Percentiles rank a stretch among this genome's conserved stretches.
phyloP scores from a whole-genome alignment of 1,284 basidiomycete species.

The Cryptococcus sp. region DNA sequence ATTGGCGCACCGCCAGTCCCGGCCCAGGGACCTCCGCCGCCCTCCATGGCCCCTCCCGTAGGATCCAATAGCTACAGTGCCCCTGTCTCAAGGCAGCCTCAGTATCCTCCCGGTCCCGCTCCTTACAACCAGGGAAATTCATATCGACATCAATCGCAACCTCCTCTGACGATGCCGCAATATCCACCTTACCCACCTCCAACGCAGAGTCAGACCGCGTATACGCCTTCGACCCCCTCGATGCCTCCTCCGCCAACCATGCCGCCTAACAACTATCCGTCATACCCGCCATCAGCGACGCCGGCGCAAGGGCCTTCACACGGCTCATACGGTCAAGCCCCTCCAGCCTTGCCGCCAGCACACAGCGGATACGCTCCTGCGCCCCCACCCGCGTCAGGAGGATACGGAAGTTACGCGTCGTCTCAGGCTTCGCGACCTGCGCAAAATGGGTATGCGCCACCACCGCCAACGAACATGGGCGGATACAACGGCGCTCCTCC shows the following conservation, averaged over 20 bases:
- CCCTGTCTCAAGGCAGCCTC: background rate
- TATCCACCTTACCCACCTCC: conserved; percentile 3
- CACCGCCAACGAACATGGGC: conserved; percentile 1
- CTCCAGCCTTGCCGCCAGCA: background rate
- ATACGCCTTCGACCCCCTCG: conserved; percentile 2
- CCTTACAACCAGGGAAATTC: background rate
- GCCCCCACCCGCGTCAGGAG: background rate
- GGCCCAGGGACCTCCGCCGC: background rate
- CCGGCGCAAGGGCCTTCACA: conserved; percentile 2
- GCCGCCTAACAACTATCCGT: background rate
- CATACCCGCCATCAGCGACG: background rate
- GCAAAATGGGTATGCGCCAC: background rate
- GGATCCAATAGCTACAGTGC: background rate
- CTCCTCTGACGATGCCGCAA: background rate
- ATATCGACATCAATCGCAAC: background rate
- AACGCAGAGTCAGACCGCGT: background rate
- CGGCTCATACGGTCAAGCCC: conserved; percentile 1
- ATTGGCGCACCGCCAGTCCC: conserved; percentile 4
- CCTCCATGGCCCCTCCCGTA: conserved; percentile 1
- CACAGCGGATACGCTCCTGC: background rate
- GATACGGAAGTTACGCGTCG: conserved; percentile 4
- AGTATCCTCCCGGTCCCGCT: background rate
- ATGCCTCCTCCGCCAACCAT: background rate
- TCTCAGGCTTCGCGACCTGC: background rate
- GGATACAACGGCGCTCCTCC: background rate